Evolutionary conservation across 2,329 filamentous ascomycete species (phyloP).

Genomic region (Hirsutella thompsonii): DNA sequence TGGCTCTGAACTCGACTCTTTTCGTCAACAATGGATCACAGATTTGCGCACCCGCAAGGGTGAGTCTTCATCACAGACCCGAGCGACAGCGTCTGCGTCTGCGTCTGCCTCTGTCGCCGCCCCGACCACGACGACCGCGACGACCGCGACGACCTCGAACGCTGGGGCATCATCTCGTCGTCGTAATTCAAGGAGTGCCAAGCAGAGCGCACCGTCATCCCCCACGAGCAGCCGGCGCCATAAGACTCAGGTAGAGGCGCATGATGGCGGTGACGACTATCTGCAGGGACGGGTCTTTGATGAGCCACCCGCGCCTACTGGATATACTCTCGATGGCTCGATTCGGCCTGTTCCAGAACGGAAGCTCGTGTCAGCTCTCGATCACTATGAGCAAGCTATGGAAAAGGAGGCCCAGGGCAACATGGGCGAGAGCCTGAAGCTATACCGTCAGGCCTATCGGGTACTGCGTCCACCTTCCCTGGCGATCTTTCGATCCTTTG

Average conservation of each 20-base stretch:
- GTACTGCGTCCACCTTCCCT: conserved; percentile 26
- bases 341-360: conserved; percentile 6
- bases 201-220: too few relatives aligned
- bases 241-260: not conserved
- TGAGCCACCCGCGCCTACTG: conserved; percentile 3
- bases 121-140: not conserved
- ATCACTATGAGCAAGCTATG: conserved; percentile 86
- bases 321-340: conserved; percentile 7
- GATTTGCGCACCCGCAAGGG: conserved; percentile 46
- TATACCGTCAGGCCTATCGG: conserved; percentile 84
- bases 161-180: too few relatives aligned
- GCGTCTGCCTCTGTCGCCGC: not conserved
- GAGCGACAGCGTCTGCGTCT: not conserved
- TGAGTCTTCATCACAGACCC: not conserved
- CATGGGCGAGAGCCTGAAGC: conserved; percentile 73
- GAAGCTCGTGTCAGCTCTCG: conserved; percentile 64
- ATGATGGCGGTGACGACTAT: conserved; percentile 5
- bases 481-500: conserved; percentile 1
- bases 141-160: too few relatives aligned
- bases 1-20: conserved; percentile 68
- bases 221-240: not conserved
- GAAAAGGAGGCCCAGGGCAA: conserved; percentile 77
- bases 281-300: conserved; percentile 7
- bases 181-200: too few relatives aligned
- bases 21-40: conserved; percentile 73